Base-by-base conservation (phyloP, 345 rosid species). In the Arabidopsis arenosa region DNA sequence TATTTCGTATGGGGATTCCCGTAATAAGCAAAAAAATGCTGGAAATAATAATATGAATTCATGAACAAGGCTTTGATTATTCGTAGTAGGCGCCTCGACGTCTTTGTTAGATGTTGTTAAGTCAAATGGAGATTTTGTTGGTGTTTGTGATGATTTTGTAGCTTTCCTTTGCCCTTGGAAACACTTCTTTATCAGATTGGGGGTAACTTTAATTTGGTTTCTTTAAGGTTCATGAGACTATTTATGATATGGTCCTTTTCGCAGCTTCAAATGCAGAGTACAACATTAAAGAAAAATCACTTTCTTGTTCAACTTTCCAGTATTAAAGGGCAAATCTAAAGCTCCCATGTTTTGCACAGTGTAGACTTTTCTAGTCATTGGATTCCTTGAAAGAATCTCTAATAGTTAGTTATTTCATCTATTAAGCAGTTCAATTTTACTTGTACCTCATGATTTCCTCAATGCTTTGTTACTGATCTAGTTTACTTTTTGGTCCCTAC, bases 371-470 rank as follows among this genome's bases (percentile, higher is more conserved):
- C 30, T 51, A 14, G 63, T 66, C 73, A 66, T 72, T 72, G 49
- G 77, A 78, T 78, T 72, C 77, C 51, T 72, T 65, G 30, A 62
- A 68, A 69, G 57, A 62, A 53, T 62, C 70, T 32, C 9, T 14
- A 63, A 72, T 72, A 66, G 81, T 65, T 72, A 66, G 81, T 65
- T 8, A 49, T 39, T 71, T 48, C 62, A 63, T 48, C 21, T 23
- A 17, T 32, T 30, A 28, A 71, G 54, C 39, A 48, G 49, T 40
- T 72, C 9, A 1, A 14, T 40, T 28, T 37, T 41, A 3, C 32
- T 65, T 65, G 63, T 65, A 72, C 68, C 15, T 77, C 48, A 39
- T 64, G 63, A 66, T 66, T 72, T 21, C 72, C 56, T 40, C n/a
- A 2, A 10, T 58, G 48, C 49, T 40, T 56, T 65, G 49, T 48